Evolutionary conservation across 192 early-diverging fungal genomes (phyloP), one percentile per base, ranked within the genome.

Genomic region (Glomus cerebriforme): DNA sequence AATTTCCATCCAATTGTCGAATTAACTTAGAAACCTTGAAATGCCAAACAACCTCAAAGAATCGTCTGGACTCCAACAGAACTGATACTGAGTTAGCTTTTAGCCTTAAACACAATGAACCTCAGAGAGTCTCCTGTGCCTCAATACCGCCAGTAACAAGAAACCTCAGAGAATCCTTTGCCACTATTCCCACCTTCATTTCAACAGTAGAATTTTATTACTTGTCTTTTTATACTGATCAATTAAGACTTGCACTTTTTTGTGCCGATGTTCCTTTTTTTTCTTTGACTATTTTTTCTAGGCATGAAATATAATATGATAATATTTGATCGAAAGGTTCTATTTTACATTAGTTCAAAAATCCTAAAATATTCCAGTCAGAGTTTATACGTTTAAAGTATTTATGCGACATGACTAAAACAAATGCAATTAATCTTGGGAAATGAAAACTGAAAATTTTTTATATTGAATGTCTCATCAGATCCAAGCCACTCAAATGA

Each of bases 161-260:
- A 72, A 72, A 72, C n/a, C 70, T 72, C 70, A 49, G 39, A 19
- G 49, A 72, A 72, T 72, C 49, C 70, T n/a, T 72, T 72, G 70
- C 49, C 70, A 72, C 70, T 45, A 45, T 72, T 54, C 24, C 70
- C 70, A 45, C 70, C 64, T 66, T 26, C 60, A 63, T 63, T 63
- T 63, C 19, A 35, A 35, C 67, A 45, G 68, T 69, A 77, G 45
- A 78, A 78, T 3, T 37, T 6, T 39, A 70, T n/a, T 68, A 78
- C 65, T 78, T 49, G 77, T 37, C 64, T 78, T 76, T 65, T 29
- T 78, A 78, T 78, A 78, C 47, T 22, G 63, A 54, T 78, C 77
- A 32, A 78, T 43, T 26, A 78, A 68, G 45, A 27, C 39, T 58
- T 49, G 64, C 10, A 65, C 77, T 78, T 69, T 78, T 66, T 24